Percentiles rank a stretch among this genome's conserved stretches.
Conservation (phyloP, 441 rosid genomes). For the Erodium trifolium region DNA sequence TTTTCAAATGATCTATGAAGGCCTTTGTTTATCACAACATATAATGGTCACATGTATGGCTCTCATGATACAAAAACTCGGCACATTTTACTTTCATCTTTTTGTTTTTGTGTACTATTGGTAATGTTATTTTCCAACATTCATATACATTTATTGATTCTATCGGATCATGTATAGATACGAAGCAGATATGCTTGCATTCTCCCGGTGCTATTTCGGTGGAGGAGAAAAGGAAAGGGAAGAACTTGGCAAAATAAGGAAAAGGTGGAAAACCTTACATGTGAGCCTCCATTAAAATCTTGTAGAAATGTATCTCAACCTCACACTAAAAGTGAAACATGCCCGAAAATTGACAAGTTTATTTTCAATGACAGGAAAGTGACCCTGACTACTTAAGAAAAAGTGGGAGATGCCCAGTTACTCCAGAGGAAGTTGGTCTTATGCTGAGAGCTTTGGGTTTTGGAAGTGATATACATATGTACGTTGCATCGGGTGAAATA, state of each 20-base stretch:
- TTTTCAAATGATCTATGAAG: background rate
- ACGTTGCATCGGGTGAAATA: constrained; percentile 57
- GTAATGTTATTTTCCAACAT: background rate
- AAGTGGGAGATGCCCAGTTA: constrained; percentile 94
- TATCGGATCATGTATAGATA: constrained; percentile 39
- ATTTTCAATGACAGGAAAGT: constrained; percentile 33
- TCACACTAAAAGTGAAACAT: background rate
- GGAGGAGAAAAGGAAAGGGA: constrained; percentile 78
- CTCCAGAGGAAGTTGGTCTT: constrained; percentile 95
- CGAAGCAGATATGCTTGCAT: constrained; percentile 97
- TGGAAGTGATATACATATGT: constrained; percentile 79
- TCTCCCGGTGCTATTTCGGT: constrained; percentile 59
- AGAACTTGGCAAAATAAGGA: constrained; percentile 69
- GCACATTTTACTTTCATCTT: background rate
- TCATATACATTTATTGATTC: background rate
- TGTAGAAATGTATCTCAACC: constrained; percentile 7
- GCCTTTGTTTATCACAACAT: background rate
- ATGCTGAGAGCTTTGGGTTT: constrained; percentile 95
- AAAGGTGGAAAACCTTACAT: constrained; percentile 94
- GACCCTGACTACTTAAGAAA: constrained; percentile 82
- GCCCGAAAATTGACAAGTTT: constrained; percentile 6
- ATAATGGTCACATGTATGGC: background rate
- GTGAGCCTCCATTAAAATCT: constrained; percentile 32
- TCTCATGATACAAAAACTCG: background rate
- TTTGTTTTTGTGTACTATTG: background rate